phyloP scores from a whole-genome alignment of 2,329 filamentous ascomycete genomes.

The Graphilbum fragrans region DNA sequence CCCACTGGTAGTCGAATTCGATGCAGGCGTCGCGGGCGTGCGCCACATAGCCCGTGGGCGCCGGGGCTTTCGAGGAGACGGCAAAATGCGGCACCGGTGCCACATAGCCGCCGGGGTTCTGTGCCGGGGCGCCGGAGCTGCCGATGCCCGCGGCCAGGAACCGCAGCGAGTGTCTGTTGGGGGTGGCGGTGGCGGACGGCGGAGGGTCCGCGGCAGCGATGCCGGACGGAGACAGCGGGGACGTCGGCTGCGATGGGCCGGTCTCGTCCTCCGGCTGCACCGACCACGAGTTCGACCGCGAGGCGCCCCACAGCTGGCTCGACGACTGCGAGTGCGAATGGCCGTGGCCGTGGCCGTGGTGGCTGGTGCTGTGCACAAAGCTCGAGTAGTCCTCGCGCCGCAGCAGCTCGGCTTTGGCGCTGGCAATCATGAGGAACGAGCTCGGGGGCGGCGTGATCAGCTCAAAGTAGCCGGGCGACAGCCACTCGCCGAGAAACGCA shows the following conservation, averaged over 20 bases:
- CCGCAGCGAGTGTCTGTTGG: conserved; percentile 3
- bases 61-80: conserved; percentile 65
- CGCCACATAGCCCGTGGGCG: conserved; percentile 77
- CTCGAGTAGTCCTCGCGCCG: conserved; percentile 57
- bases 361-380: conserved; percentile 25
- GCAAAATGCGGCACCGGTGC: conserved; percentile 75
- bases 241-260: background rate
- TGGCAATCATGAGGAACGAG: conserved; percentile 75
- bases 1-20: conserved; percentile 89
- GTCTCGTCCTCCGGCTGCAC: background rate
- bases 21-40: conserved; percentile 83
- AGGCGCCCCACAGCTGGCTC: conserved; percentile 25
- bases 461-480: conserved; percentile 87
- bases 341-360: conserved; percentile 11
- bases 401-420: conserved; percentile 78
- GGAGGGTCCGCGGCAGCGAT: conserved; percentile 10
- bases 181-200: conserved; percentile 11
- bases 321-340: background rate
- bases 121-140: background rate
- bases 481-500: conserved; percentile 90
- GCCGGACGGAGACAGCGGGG: conserved; percentile 1
- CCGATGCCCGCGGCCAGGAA: background rate
- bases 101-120: conserved; percentile 41
- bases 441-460: conserved; percentile 80
- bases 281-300: conserved; percentile 6